phyloP scores from a whole-genome alignment of 805 yeast species.

The Ogataea salicorniae region DNA sequence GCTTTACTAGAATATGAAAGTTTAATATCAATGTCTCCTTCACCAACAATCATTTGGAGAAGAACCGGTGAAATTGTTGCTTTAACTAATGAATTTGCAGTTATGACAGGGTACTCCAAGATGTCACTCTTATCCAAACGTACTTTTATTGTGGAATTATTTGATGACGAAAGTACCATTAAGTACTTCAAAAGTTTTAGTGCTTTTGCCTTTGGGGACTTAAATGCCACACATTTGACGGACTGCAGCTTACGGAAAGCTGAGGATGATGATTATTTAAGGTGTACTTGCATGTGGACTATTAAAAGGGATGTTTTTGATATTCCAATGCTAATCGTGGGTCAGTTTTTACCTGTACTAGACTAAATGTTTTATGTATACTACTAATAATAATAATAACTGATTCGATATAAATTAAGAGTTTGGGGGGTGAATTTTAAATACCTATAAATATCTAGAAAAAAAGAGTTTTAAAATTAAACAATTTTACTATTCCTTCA shows the following conservation, averaged over 20 bases:
- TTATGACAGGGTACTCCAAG: conserved; percentile 59
- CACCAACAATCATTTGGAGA: conserved; percentile 83
- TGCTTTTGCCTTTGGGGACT: conserved; percentile 63
- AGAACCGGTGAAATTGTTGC: conserved; percentile 83
- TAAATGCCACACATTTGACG: conserved; percentile 48
- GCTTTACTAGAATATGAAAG: conserved; percentile 52
- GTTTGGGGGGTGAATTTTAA: not conserved
- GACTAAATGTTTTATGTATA: conserved; percentile 12
- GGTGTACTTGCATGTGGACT: conserved; percentile 80
- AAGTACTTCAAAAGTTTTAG: conserved; percentile 70
- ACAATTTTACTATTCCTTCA: conserved; percentile 5
- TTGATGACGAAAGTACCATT: conserved; percentile 74
- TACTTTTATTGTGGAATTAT: conserved; percentile 69
- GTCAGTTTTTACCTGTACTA: conserved; percentile 70
- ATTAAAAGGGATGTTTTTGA: conserved; percentile 80
- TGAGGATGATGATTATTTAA: conserved; percentile 35
- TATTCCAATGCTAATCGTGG: conserved; percentile 78
- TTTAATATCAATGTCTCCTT: conserved; percentile 54
- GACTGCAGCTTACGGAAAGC: conserved; percentile 41
- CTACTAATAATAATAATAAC: not conserved
- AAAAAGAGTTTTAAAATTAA: not conserved
- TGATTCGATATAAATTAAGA: no score
- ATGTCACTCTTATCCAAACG: conserved; percentile 54
- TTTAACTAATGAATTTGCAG: conserved; percentile 67
- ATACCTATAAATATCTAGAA: not conserved